phyloP scores from a whole-genome alignment of 306 rosid genomes.

The Erythrophleum fordii region DNA sequence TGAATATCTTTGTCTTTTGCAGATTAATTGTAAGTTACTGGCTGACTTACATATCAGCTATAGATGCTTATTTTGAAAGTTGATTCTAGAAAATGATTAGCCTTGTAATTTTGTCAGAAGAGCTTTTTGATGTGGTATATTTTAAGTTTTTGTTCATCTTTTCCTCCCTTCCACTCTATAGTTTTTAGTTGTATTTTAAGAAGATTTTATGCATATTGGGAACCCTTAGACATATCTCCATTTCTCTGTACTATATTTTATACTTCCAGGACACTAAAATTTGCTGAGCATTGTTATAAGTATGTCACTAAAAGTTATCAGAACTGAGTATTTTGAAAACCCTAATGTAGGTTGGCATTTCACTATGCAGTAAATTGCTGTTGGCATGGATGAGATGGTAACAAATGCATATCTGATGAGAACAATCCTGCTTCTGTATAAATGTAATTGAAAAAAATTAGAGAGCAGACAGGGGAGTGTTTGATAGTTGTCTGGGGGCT shows the following conservation, averaged over 20 bases:
- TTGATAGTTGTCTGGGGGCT: background rate
- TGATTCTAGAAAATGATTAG: background rate
- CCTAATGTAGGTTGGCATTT: background rate
- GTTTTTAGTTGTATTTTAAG: background rate
- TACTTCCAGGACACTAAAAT: background rate
- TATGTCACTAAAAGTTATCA: background rate
- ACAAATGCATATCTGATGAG: background rate
- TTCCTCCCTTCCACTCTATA: background rate
- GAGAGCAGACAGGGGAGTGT: background rate
- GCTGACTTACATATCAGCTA: background rate
- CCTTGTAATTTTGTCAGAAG: background rate
- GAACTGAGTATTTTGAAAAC: background rate
- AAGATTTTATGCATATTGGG: background rate
- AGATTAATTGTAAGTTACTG: background rate
- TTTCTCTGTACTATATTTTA: background rate
- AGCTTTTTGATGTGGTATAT: background rate
- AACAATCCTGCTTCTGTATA: background rate
- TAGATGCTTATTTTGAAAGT: background rate
- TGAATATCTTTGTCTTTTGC: background rate
- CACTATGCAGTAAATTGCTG: background rate
- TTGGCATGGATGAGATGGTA: background rate
- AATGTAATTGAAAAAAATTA: background rate
- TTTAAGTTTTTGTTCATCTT: background rate
- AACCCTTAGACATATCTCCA: background rate
- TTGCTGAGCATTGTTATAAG: background rate